Evolutionary conservation across 108 stramenopile species (phyloP).

Genomic region (Cyclotella sp.): DNA sequence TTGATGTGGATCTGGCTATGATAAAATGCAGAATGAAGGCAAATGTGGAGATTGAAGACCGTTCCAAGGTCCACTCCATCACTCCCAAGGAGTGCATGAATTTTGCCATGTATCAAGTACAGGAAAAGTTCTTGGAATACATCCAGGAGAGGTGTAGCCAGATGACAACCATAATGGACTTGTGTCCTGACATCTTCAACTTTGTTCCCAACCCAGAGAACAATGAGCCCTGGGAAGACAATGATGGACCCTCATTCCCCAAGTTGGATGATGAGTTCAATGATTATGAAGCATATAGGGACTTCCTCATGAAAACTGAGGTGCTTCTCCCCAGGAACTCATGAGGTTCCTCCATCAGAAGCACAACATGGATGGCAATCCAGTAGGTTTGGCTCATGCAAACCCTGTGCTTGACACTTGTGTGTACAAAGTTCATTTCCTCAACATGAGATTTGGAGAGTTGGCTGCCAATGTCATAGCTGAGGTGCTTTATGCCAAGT

Average conservation of each 20-base stretch:
- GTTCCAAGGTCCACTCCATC: neutral
- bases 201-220: neutral
- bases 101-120: neutral
- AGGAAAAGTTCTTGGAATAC: neutral
- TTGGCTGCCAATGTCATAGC: no score
- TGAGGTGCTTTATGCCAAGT: no score
- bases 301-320: slow-evolving; percentile 35
- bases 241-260: neutral
- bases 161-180: neutral
- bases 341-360: slow-evolving; percentile 46
- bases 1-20: no score
- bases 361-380: slow-evolving; percentile 41
- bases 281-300: slow-evolving; percentile 6
- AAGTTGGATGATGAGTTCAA: neutral
- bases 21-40: slow-evolving; percentile 17
- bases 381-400: neutral
- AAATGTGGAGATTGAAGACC: slow-evolving; percentile 26
- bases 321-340: slow-evolving; percentile 28
- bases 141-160: neutral
- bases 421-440: no score
- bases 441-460: no score
- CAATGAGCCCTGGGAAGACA: neutral
- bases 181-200: neutral
- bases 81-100: slow-evolving; percentile 13
- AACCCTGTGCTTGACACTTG: no score